These are phyloP conservation scores for Endoconidiophora polonica DNA, from an alignment of 2,329 filamentous ascomycete species.

Conservation along the genomic window DNA sequence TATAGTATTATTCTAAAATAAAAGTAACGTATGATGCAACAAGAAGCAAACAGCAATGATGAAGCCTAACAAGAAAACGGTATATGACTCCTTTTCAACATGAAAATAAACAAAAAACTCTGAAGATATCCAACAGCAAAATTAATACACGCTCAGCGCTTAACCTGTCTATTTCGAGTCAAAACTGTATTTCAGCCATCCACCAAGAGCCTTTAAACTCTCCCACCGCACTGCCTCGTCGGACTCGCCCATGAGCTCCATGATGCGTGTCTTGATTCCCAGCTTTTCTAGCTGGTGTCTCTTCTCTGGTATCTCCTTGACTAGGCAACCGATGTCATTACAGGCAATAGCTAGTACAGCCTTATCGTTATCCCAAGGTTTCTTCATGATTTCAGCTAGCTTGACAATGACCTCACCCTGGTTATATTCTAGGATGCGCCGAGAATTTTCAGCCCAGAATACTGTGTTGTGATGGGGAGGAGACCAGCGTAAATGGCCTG, in stretches of 20 bases:
- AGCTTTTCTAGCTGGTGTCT: slow-evolving; percentile 64
- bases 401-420: slow-evolving; percentile 64
- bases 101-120: slow-evolving; percentile 3
- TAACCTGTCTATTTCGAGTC: slow-evolving; percentile 21
- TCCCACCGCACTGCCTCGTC: slow-evolving; percentile 89
- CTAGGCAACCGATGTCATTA: slow-evolving; percentile 77
- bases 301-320: slow-evolving; percentile 79
- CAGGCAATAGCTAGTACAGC: slow-evolving; percentile 84
- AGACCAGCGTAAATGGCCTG: slow-evolving; percentile 81
- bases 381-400: slow-evolving; percentile 66
- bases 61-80: too few species aligned
- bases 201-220: slow-evolving; percentile 63
- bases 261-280: slow-evolving; percentile 71
- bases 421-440: slow-evolving; percentile 69
- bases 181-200: slow-evolving; percentile 49
- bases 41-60: neutral
- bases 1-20: neutral
- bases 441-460: slow-evolving; percentile 87
- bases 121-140: neutral
- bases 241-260: slow-evolving; percentile 82
- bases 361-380: slow-evolving; percentile 62
- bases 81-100: too few species aligned
- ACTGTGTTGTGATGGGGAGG: slow-evolving; percentile 72
- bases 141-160: neutral
- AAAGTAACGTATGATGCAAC: slow-evolving; percentile 1